Evolutionary conservation across 2,329 filamentous ascomycete species (phyloP).

Genomic region (Calycina herbarum): DNA sequence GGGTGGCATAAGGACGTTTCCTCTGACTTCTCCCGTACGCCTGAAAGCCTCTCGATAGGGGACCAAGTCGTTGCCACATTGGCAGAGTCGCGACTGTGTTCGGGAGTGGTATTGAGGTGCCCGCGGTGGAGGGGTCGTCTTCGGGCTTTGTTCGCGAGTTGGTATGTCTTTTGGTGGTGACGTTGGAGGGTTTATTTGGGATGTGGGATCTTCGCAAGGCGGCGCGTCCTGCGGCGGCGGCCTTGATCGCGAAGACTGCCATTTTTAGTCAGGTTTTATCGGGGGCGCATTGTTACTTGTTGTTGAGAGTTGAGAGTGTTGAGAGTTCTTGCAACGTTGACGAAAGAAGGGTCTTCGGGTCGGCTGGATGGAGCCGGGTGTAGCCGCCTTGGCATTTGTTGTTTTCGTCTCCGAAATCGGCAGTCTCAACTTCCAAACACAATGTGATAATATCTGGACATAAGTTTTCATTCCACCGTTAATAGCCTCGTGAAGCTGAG

Average conservation of each 20-base stretch:
- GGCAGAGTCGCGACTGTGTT: constrained; percentile 42
- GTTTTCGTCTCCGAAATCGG: too few relatives aligned
- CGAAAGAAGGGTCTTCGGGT: neutral
- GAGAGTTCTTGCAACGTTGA: neutral
- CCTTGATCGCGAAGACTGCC: constrained; percentile 28
- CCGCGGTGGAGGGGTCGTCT: constrained; percentile 26
- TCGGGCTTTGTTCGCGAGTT: constrained; percentile 18
- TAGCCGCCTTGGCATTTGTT: too few relatives aligned
- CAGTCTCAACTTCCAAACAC: too few relatives aligned
- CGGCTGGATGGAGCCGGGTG: too few relatives aligned
- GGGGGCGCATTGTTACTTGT: constrained; percentile 11
- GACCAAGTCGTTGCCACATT: constrained; percentile 59
- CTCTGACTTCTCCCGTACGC: constrained; percentile 72
- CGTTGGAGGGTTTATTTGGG: constrained; percentile 20
- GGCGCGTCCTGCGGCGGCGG: constrained; percentile 20
- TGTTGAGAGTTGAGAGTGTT: constrained; percentile 2
- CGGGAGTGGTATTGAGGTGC: constrained; percentile 44
- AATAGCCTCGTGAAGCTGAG: too few relatives aligned
- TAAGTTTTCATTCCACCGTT: too few relatives aligned
- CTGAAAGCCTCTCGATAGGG: constrained; percentile 52
- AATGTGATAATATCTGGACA: too few relatives aligned
- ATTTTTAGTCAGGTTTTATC: constrained; percentile 22
- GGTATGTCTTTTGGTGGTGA: constrained; percentile 25
- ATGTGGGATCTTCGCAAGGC: constrained; percentile 28
- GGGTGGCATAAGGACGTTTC: constrained; percentile 73